Base-by-base conservation (phyloP, 306 rosid genomes). In the Prunus davidiana region DNA sequence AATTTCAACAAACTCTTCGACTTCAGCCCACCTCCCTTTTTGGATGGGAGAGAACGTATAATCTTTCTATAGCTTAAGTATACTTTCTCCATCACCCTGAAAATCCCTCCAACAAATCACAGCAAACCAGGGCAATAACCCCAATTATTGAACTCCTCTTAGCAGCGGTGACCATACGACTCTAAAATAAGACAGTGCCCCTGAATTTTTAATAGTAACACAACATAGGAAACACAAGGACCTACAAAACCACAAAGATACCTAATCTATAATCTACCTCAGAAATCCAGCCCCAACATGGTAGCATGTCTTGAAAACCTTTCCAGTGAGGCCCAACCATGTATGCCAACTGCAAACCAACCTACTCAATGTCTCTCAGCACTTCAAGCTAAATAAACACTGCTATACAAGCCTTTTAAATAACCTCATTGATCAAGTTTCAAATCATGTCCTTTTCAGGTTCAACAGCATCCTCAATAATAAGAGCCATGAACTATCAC, bases 371-470 rank as follows among this genome's bases (percentile, higher is more conserved):
- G 74, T 50, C 47, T 8, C 16, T 27, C 22, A 28, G 30, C 52
- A 71, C 34, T 72, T 56, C 22, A 72, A 14, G 54, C 67, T 56
- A 56, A 20, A 72, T 20, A 71, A 55, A 38, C 14, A 38, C 49
- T 20, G 16, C 14, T 13, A 41, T 34, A 24, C 13, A 13, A 32
- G 3, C 46, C 9, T 50, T 70, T 70, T 45, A 56, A 7, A 41
- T 71, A 54, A 34, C 43, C 75, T n/a, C 51, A 56, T 55, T 18
- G 41, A 24, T 22, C 54, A 34, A 20, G 57, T 51, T 50, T 20
- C 45, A 43, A 28, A 58, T 34, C 22, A 34, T 3, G 22, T 7
- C 9, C 38, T n/a, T n/a, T n/a, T 32, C 72, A 68, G 22, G 52
- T 8, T 0, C 1, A 28, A n/a, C 30, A 34, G 9, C 16, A 51